Evolutionary conservation across 2,329 filamentous ascomycete species (phyloP).

Genomic region (Anthostomella pinea): DNA sequence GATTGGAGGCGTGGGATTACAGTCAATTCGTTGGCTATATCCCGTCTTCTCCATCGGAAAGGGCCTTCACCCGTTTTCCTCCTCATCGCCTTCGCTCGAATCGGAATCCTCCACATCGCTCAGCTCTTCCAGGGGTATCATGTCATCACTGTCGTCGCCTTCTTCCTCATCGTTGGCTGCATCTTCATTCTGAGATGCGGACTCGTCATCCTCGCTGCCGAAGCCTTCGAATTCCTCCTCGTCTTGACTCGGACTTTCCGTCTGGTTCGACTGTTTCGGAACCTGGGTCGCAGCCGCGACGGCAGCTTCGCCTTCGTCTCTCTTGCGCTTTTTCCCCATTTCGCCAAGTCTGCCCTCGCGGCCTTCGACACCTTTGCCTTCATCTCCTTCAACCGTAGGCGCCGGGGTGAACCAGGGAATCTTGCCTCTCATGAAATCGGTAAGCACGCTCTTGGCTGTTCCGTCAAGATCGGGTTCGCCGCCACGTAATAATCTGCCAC

Average conservation of each 20-base stretch:
- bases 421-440: slow-evolving; percentile 92
- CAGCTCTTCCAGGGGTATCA: slow-evolving; percentile 41
- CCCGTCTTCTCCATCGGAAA: slow-evolving; percentile 33
- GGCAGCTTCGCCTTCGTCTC: slow-evolving; percentile 47
- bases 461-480: slow-evolving; percentile 95
- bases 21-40: slow-evolving; percentile 41
- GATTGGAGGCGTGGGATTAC: slow-evolving; percentile 11
- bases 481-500: slow-evolving; percentile 79
- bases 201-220: slow-evolving; percentile 41
- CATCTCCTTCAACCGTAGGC: slow-evolving; percentile 55
- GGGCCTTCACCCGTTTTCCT: slow-evolving; percentile 29
- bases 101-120: slow-evolving; percentile 30
- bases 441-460: slow-evolving; percentile 94
- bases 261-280: slow-evolving; percentile 25
- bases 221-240: slow-evolving; percentile 49
- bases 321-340: slow-evolving; percentile 78
- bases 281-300: slow-evolving; percentile 33
- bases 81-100: slow-evolving; percentile 33
- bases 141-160: slow-evolving; percentile 43
- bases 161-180: slow-evolving; percentile 33
- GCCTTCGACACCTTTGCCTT: slow-evolving; percentile 58
- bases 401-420: slow-evolving; percentile 94
- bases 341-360: slow-evolving; percentile 79
- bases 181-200: slow-evolving; percentile 21
- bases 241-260: slow-evolving; percentile 23